Percentiles rank a stretch among this genome's conserved stretches.
These are phyloP conservation scores for Aegilops umbellulata DNA, from an alignment of 176 grass and related monocot species.

Conservation along the genomic window DNA sequence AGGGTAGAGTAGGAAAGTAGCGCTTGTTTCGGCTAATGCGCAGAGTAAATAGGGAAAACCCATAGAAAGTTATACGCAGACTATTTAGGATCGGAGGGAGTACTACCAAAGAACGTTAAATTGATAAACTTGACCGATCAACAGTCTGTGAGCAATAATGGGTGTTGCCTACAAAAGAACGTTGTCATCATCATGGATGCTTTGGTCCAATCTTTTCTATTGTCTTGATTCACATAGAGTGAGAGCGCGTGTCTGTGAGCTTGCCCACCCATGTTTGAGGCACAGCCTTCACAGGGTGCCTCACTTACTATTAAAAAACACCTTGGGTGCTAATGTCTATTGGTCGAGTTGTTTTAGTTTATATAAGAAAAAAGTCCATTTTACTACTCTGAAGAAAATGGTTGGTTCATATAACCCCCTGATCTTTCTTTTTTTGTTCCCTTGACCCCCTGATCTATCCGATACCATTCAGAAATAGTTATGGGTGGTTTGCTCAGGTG, in stretches of 20 bases:
- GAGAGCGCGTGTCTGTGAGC: background rate
- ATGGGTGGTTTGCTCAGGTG: too few species aligned
- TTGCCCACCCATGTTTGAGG: background rate
- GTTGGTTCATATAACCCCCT: too few species aligned
- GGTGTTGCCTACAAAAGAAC: background rate
- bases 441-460: too few species aligned
- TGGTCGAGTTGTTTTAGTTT: background rate
- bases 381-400: too few species aligned
- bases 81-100: too few species aligned
- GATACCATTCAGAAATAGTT: too few species aligned
- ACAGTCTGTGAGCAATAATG: background rate
- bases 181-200: background rate
- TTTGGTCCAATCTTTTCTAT: background rate
- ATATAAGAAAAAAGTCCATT: too few species aligned
- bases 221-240: background rate
- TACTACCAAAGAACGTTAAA: background rate
- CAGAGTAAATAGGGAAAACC: too few species aligned
- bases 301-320: background rate
- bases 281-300: background rate
- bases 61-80: too few species aligned
- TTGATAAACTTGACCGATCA: background rate
- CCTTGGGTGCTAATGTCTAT: background rate
- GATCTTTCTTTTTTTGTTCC: too few species aligned
- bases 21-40: too few species aligned
- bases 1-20: too few species aligned